Evolutionary conservation across 2,329 filamentous ascomycete genomes (phyloP).

Genomic region (Botrytis fragariae): DNA sequence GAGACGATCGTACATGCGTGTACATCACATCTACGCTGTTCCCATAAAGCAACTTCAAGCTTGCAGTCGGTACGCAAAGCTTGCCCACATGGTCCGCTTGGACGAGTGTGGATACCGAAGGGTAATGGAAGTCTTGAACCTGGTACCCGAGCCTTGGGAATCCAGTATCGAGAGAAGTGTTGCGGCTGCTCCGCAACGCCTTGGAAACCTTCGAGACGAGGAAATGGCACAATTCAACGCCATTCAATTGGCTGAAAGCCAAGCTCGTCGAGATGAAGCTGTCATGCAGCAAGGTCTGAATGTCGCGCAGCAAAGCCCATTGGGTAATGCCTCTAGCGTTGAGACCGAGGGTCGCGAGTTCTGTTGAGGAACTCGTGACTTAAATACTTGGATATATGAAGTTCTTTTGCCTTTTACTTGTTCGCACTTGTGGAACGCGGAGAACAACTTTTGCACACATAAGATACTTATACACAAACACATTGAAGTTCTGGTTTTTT

Average conservation of each 20-base stretch:
- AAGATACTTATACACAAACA: not conserved
- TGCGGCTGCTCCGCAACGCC: not conserved
- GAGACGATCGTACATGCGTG: not conserved
- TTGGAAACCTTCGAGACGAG: not conserved
- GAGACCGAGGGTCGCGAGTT: too few species aligned
- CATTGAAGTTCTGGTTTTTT: not conserved
- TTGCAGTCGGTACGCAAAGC: not conserved
- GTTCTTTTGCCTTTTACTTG: not conserved
- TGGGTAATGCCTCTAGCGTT: not conserved
- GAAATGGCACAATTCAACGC: not conserved
- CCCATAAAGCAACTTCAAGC: conserved; percentile 1
- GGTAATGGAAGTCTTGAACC: not conserved
- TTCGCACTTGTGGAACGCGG: not conserved
- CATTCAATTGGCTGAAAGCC: not conserved
- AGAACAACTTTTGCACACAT: not conserved
- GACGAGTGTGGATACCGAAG: not conserved
- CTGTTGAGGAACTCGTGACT: not conserved
- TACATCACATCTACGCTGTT: conserved; percentile 9
- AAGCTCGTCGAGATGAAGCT: not conserved
- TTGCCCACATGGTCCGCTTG: not conserved
- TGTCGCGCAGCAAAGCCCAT: not conserved
- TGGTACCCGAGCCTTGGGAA: not conserved
- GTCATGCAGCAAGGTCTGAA: not conserved
- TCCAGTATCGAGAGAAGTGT: not conserved
- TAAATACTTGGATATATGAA: not conserved